Conservation (phyloP, 352 stramenopile genomes). For the Phytophthora capsici region DNA sequence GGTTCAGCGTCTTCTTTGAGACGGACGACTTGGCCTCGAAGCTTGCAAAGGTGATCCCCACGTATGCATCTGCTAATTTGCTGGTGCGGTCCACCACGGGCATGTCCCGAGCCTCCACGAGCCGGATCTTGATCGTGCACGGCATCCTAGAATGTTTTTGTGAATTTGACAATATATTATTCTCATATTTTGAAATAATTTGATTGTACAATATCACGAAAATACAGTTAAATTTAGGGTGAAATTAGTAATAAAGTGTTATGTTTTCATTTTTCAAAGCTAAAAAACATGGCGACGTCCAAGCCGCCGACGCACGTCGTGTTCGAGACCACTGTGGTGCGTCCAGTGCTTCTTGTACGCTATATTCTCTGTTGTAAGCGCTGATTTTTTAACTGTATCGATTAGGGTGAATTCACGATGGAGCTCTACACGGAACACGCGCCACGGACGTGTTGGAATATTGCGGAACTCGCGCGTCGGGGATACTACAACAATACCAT, state of each 20-base stretch:
- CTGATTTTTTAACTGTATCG: background rate
- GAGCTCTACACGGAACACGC: constrained; percentile 95
- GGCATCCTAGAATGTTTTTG: constrained; percentile 61
- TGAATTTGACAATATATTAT: background rate
- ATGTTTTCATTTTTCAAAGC: no score
- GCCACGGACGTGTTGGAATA: constrained; percentile 93
- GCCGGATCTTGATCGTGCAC: constrained; percentile 92
- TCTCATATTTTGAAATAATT: background rate
- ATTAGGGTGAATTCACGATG: constrained; percentile 90
- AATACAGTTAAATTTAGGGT: no score
- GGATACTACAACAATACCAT: constrained; percentile 97
- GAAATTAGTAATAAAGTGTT: no score
- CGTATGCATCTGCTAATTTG: constrained; percentile 88
- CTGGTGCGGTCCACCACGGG: constrained; percentile 84
- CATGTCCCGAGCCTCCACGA: constrained; percentile 89
- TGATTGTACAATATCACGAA: no score
- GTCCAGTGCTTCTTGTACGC: constrained; percentile 1
- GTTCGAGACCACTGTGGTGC: constrained; percentile 85
- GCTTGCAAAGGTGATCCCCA: constrained; percentile 87
- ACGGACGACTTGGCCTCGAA: constrained; percentile 91
- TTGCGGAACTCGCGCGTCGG: constrained; percentile 89
- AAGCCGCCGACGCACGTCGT: constrained; percentile 78
- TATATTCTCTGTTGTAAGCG: background rate
- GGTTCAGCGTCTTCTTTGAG: constrained; percentile 94
- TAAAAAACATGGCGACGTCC: constrained; percentile 26